Evolutionary conservation across 148 eudicot species (phyloP), one percentile per base, ranked within the genome.

Genomic region (Beta vulgaris): DNA sequence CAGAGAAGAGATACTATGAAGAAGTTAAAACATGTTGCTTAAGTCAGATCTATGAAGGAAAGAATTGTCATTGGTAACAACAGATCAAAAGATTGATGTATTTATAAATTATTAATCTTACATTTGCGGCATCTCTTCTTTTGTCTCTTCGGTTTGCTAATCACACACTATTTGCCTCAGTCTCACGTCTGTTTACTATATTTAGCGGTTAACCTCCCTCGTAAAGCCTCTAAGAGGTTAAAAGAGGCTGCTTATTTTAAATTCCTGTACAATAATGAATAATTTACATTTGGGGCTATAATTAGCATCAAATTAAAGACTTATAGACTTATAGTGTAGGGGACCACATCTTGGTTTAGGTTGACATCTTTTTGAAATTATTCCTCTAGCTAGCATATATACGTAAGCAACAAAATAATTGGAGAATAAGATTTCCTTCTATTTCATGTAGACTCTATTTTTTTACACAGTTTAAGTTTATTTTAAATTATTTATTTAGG

Each of bases 81-180:
- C 2, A 44, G 53, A 72, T 72, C 39, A 72, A 21, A 23, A 0
- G 21, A 36, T 48, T 57, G n/a, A n/a, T n/a, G n/a, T n/a, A n/a
- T n/a, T n/a, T n/a, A n/a, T n/a, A n/a, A n/a, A n/a, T n/a, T n/a
- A n/a, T n/a, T n/a, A n/a, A n/a, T n/a, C n/a, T 23, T 43, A 14
- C 7, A 58, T 26, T 66, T 21, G 43, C 40, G 25, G 72, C 54
- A 75, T 76, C 57, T 68, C 31, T 60, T 14, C 51, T 74, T 68
- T 79, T 79, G 82, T 68, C 82, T 73, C 78, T 79, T 79, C 23
- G 78, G 48, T 53, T 73, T 59, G 62, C 49, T 68, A 69, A 79
- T 53, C 68, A 44, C 72, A 78, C 63, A 35, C 53, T 10, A 15
- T 15, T 35, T 14, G 21, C 18, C 72, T 21, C 15, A 5, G 25